Conservation (phyloP, 78 protist genomes). For the Polysphondylium violaceum region DNA sequence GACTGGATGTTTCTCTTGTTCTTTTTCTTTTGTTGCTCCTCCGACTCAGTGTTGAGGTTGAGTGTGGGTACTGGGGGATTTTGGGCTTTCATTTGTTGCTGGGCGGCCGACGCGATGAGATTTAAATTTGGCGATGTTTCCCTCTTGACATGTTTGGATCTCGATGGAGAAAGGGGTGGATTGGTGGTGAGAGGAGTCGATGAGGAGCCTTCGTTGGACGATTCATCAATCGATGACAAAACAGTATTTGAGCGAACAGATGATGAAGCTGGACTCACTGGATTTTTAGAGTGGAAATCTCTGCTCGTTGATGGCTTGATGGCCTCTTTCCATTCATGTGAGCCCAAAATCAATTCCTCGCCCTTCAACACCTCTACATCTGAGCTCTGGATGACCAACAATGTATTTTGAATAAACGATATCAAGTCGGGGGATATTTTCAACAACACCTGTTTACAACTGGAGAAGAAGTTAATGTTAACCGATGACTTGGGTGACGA, state of each 20-base stretch:
- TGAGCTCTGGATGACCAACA: conserved; percentile 1
- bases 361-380: conserved; percentile 46
- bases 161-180: not conserved
- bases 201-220: too few relatives aligned
- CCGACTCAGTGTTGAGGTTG: not conserved
- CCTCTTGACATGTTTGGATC: not conserved
- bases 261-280: too few relatives aligned
- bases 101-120: not conserved
- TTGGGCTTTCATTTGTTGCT: not conserved
- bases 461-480: conserved; percentile 37
- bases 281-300: not conserved
- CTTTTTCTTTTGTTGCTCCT: not conserved
- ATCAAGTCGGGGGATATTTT: conserved; percentile 52
- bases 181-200: not conserved
- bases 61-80: not conserved
- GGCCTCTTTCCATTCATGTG: conserved; percentile 70
- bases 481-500: conserved; percentile 9
- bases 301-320: conserved; percentile 37
- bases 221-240: too few relatives aligned
- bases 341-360: conserved; percentile 67
- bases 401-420: conserved; percentile 30
- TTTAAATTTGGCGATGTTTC: conserved; percentile 29
- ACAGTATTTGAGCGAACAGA: too few relatives aligned
- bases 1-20: not conserved
- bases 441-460: conserved; percentile 59